A percentile compares a stretch with the other conserved stretches of the same genome.
phyloP scores from a whole-genome alignment of 1,284 basidiomycete species.

The Stereum hirsutum region DNA sequence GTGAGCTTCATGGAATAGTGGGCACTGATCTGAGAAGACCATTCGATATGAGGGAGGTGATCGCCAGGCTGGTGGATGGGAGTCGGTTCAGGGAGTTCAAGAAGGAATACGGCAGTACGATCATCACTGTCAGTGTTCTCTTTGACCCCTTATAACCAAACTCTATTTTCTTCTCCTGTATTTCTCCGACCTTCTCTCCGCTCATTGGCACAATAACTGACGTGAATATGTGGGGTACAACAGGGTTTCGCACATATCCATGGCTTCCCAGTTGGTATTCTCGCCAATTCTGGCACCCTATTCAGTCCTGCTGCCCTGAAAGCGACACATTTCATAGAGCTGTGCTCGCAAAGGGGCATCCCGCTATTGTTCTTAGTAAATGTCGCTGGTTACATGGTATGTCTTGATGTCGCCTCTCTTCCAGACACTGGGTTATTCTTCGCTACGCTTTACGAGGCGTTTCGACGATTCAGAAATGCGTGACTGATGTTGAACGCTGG shows the following conservation, averaged over 20 bases:
- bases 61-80: constrained; percentile 86
- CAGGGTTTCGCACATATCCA: constrained; percentile 89
- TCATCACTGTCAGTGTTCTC: constrained; percentile 69
- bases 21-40: constrained; percentile 81
- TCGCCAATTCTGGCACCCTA: constrained; percentile 91
- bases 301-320: constrained; percentile 92
- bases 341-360: constrained; percentile 87
- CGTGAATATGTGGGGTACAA: neutral
- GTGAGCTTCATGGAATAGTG: constrained; percentile 86
- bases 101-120: constrained; percentile 86
- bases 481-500: too few relatives aligned
- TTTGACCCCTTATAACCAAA: too few relatives aligned
- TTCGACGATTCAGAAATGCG: too few relatives aligned
- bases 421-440: too few relatives aligned
- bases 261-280: constrained; percentile 82
- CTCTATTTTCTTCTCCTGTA: neutral
- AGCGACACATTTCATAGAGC: constrained; percentile 91
- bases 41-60: constrained; percentile 92
- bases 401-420: too few relatives aligned
- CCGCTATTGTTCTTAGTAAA: constrained; percentile 93
- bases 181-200: neutral
- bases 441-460: too few relatives aligned
- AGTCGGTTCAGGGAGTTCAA: constrained; percentile 94
- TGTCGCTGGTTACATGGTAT: constrained; percentile 93
- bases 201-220: neutral